A percentile compares a stretch with the other conserved stretches of the same genome.
These are phyloP conservation scores for Microbotryum saponariae DNA, from an alignment of 1,284 basidiomycete genomes.

Conservation along the genomic window DNA sequence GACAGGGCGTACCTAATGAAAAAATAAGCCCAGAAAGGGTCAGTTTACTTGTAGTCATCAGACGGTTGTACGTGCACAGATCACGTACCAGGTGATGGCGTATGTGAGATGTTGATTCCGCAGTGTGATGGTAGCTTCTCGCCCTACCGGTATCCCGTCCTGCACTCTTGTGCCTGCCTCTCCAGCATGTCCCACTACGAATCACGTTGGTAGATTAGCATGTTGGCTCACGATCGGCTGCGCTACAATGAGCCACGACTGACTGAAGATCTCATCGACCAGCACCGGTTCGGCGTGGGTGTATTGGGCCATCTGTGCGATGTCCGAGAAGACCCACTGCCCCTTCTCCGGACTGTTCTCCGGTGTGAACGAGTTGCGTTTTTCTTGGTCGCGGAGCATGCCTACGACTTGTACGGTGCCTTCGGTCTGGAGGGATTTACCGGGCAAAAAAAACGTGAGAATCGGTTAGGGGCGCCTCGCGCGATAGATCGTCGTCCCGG, in stretches of 20 bases:
- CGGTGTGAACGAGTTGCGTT: conserved; percentile 69
- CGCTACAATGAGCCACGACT: conserved; percentile 37
- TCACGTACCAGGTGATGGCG: conserved; percentile 76
- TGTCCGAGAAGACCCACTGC: conserved; percentile 88
- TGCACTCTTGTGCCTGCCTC: conserved; percentile 58
- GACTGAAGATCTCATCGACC: conserved; percentile 77
- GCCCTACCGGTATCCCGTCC: conserved; percentile 77
- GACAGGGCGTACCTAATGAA: conserved; percentile 23
- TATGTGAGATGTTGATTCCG: conserved; percentile 94
- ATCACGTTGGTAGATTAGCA: conserved; percentile 14
- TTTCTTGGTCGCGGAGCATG: conserved; percentile 57
- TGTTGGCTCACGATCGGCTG: conserved; percentile 25
- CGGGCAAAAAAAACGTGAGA: not conserved
- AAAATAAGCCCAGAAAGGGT: too few species aligned
- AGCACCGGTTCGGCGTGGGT: conserved; percentile 67
- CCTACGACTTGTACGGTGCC: conserved; percentile 45
- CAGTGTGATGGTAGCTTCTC: conserved; percentile 74
- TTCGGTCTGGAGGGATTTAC: conserved; percentile 15
- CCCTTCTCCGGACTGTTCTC: conserved; percentile 73
- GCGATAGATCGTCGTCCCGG: too few species aligned
- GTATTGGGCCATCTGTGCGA: conserved; percentile 69
- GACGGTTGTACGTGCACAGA: not conserved
- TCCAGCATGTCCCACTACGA: conserved; percentile 66
- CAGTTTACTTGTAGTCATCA: not conserved
- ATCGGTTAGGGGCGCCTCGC: not conserved